Conservation (phyloP, 169 alveolate genomes). For the Pseudocohnilembus persalinus region DNA sequence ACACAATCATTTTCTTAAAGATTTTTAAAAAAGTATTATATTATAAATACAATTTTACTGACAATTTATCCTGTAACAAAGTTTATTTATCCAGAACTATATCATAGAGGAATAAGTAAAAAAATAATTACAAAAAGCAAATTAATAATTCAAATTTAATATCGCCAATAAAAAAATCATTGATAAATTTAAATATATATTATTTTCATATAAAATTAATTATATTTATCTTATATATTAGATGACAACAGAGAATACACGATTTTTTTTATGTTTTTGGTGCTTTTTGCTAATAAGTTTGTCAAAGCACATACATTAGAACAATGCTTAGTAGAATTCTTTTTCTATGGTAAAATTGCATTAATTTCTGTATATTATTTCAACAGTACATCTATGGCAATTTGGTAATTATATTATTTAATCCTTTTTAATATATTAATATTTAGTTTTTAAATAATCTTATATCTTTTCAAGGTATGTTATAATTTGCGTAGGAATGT, state of each 20-base stretch:
- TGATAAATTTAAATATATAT: too few relatives aligned
- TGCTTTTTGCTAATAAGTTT: conserved; percentile 7
- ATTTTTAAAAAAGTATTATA: too few relatives aligned
- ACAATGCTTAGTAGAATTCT: conserved; percentile 20
- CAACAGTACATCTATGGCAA: conserved; percentile 9
- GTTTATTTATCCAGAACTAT: not conserved
- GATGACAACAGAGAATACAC: conserved; percentile 26
- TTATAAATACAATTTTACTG: too few relatives aligned
- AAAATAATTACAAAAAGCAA: too few relatives aligned
- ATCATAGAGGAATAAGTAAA: not conserved
- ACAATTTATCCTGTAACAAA: not conserved
- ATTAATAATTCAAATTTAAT: too few relatives aligned
- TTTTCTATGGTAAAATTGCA: conserved; percentile 41
- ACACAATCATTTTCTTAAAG: not conserved
- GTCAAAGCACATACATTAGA: conserved; percentile 27
- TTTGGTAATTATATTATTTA: not conserved
- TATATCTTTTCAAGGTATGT: conserved; percentile 15
- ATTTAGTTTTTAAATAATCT: too few relatives aligned
- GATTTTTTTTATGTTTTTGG: conserved; percentile 18
- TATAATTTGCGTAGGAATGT: conserved; percentile 20
- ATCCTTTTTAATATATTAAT: not conserved
- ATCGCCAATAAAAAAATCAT: too few relatives aligned
- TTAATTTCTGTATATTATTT: conserved; percentile 26
- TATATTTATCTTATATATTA: not conserved
- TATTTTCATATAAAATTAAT: too few relatives aligned